phyloP scores from a whole-genome alignment of 257 asterid species.

The Echites panduratus region DNA sequence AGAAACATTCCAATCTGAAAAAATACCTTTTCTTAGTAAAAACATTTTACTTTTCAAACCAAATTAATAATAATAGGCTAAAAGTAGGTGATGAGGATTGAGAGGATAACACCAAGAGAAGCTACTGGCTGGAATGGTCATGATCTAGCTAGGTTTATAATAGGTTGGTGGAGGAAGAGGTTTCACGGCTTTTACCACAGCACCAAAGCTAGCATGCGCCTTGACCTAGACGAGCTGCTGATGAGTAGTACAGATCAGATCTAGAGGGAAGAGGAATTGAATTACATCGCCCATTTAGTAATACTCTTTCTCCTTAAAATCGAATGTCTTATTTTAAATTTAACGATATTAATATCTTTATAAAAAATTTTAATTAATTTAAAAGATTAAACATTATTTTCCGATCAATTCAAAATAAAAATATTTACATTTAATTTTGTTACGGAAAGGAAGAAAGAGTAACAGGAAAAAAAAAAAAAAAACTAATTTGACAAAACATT shows the following conservation, averaged over 20 bases:
- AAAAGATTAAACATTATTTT: too few species aligned
- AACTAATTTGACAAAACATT: neutral
- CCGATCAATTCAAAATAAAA: too few species aligned
- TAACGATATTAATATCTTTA: too few species aligned
- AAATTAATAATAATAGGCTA: neutral
- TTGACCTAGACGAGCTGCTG: constrained; percentile 18
- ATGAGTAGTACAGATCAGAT: neutral
- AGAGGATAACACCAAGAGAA: constrained; percentile 16
- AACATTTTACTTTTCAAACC: constrained; percentile 12
- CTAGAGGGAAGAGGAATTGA: too few species aligned
- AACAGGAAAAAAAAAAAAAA: too few species aligned
- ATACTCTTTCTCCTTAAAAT: too few species aligned
- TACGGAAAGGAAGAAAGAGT: too few species aligned
- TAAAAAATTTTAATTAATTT: too few species aligned
- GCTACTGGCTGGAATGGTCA: neutral
- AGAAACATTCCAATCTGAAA: neutral
- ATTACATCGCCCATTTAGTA: too few species aligned
- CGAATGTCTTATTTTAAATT: constrained; percentile 18
- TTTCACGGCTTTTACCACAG: constrained; percentile 35
- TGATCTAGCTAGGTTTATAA: neutral
- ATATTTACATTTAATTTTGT: too few species aligned
- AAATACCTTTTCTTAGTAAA: constrained; percentile 12
- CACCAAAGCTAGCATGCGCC: constrained; percentile 29
- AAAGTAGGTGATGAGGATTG: constrained; percentile 18
- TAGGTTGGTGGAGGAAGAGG: neutral